A percentile compares a stretch with the other conserved stretches of the same genome.
Conservation (phyloP, 2,329 filamentous ascomycete species). For the Whalleya microplaca region DNA sequence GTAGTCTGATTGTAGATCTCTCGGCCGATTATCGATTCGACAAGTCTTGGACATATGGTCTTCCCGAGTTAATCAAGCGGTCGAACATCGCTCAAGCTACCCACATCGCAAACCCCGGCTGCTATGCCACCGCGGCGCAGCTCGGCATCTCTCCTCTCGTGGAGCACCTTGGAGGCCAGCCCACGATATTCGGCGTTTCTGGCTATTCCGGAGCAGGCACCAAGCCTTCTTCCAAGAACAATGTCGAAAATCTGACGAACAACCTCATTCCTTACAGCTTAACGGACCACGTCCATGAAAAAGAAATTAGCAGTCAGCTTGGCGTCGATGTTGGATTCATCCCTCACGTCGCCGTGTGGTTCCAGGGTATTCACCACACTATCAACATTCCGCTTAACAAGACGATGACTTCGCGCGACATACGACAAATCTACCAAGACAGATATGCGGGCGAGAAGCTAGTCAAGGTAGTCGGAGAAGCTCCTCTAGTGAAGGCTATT, state of each 20-base stretch:
- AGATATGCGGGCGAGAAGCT: slow-evolving; percentile 95
- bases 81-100: slow-evolving; percentile 76
- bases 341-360: slow-evolving; percentile 95
- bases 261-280: slow-evolving; percentile 91
- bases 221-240: slow-evolving; percentile 93
- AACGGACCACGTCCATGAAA: slow-evolving; percentile 94
- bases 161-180: slow-evolving; percentile 74
- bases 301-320: slow-evolving; percentile 81
- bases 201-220: slow-evolving; percentile 95
- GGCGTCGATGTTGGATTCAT: slow-evolving; percentile 79
- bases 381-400: slow-evolving; percentile 87
- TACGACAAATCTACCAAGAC: slow-evolving; percentile 94
- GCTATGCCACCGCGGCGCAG: slow-evolving; percentile 93
- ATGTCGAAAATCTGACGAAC: slow-evolving; percentile 78
- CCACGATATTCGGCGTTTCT: slow-evolving; percentile 86
- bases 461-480: slow-evolving; percentile 88
- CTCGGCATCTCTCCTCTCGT: slow-evolving; percentile 84
- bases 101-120: slow-evolving; percentile 90
- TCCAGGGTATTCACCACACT: slow-evolving; percentile 91
- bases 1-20: slow-evolving; percentile 85
- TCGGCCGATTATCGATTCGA: slow-evolving; percentile 98
- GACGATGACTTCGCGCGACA: slow-evolving; percentile 86
- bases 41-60: slow-evolving; percentile 81
- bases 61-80: slow-evolving; percentile 82
- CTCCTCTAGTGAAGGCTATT: slow-evolving; percentile 84